Conservation (phyloP, 164 flowering plant genomes). For the Sextonia rubra region DNA sequence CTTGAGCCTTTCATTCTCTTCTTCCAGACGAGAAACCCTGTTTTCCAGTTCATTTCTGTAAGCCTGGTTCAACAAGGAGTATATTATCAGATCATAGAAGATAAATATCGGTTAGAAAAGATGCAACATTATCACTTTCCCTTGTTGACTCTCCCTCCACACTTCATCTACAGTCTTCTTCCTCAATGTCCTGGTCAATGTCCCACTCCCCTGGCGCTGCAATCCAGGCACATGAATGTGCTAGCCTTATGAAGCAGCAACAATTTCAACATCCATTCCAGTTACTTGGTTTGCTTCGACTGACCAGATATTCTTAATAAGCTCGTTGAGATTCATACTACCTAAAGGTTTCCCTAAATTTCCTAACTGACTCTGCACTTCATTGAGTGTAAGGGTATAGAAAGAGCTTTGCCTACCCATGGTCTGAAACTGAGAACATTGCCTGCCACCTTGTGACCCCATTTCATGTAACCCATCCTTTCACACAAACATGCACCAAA, state of each 20-base stretch:
- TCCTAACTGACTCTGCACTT: conserved; percentile 69
- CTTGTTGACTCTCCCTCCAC: conserved; percentile 77
- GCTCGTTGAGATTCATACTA: conserved; percentile 81
- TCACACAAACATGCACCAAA: conserved; percentile 1
- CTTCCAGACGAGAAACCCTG: conserved; percentile 69
- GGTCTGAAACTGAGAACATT: conserved; percentile 39
- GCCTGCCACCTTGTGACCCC: conserved; percentile 65
- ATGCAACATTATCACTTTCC: conserved; percentile 14
- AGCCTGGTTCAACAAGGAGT: conserved; percentile 41
- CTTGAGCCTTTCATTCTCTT: conserved; percentile 73
- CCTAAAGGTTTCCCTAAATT: conserved; percentile 65
- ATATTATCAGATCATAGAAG: background rate
- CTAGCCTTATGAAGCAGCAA: conserved; percentile 3
- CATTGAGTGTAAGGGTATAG: conserved; percentile 70
- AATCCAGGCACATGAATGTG: conserved; percentile 25
- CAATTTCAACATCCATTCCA: conserved; percentile 29
- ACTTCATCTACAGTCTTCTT: conserved; percentile 88
- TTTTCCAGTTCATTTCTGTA: conserved; percentile 79
- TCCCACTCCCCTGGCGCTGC: conserved; percentile 60
- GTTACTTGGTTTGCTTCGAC: conserved; percentile 44
- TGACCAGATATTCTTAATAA: conserved; percentile 62
- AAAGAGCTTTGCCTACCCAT: conserved; percentile 60
- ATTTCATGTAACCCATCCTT: conserved; percentile 65
- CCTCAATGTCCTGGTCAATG: conserved; percentile 40
- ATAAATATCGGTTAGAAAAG: background rate